phyloP scores from a whole-genome alignment of 805 yeast genomes.

The Scheffersomyces spartinae region DNA sequence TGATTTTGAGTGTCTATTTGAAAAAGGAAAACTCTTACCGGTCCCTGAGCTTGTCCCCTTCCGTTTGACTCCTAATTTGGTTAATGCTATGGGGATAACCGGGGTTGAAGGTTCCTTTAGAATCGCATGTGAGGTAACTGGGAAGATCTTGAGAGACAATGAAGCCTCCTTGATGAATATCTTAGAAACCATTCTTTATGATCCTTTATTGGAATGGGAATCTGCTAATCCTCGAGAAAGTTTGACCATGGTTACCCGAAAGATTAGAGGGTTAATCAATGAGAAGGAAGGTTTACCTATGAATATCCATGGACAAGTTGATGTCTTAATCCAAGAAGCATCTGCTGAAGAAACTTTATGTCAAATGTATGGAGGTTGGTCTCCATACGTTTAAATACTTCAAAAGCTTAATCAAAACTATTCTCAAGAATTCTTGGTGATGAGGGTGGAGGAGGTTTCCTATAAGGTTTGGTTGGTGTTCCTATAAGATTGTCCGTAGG shows the following conservation, averaged over 20 bases:
- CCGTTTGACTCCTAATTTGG: constrained; percentile 77
- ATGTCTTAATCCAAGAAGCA: constrained; percentile 75
- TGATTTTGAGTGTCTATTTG: constrained; percentile 94
- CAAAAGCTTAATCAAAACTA: too few species aligned
- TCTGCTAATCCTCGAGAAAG: constrained; percentile 21
- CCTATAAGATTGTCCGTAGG: too few species aligned
- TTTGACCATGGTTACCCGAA: constrained; percentile 40
- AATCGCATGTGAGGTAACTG: constrained; percentile 74
- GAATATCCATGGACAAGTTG: constrained; percentile 89
- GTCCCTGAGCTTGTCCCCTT: constrained; percentile 95
- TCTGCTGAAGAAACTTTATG: constrained; percentile 57
- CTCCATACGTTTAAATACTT: constrained; percentile 22
- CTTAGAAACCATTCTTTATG: constrained; percentile 85
- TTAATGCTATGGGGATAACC: constrained; percentile 79
- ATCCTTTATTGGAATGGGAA: constrained; percentile 79
- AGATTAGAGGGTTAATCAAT: constrained; percentile 70
- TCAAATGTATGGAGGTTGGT: constrained; percentile 94
- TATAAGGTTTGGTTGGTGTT: too few species aligned
- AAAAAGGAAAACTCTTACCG: constrained; percentile 59
- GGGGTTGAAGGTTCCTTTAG: constrained; percentile 89
- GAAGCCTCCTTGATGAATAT: constrained; percentile 83
- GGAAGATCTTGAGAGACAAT: constrained; percentile 57
- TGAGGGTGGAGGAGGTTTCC: too few species aligned
- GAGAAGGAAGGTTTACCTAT: constrained; percentile 76
- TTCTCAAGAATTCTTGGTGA: too few species aligned